Base-by-base conservation (phyloP, 176 grass and related monocot genomes). In the Pontederia crassipes region DNA sequence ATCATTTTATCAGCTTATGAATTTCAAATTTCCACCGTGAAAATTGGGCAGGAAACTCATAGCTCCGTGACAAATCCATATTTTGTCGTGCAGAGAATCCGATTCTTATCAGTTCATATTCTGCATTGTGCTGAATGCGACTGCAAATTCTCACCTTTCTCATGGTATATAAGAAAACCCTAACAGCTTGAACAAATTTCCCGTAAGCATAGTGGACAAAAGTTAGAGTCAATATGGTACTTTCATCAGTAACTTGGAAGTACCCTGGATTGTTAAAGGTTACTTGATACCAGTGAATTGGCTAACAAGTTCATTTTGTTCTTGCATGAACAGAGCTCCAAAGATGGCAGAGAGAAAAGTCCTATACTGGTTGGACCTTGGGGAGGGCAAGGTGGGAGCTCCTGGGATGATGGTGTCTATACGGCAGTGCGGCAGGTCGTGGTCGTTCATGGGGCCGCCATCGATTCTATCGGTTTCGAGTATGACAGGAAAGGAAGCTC, bases 311-410 rank as follows among this genome's bases (percentile, higher is more conserved):
- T 26, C 11, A 13, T 4, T 0, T 58, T 29, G 56, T 3, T 78
- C 48, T 27, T 74, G 9, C 28, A 0, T 10, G 54, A 32, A 58
- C 10, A 82, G 82, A 90, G 58, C 64, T 83, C 87, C 8, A 64
- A 56, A 66, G 45, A 71, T 59, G 57, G 54, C 0, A 61, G 58
- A 13, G 67, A 71, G 80, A 84, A 79, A 50, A 81, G 62, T 58
- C 75, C 80, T 70, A 78, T 93, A 76, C 45, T 70, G 46, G 77
- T 84, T 58, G 88, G 84, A 2, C 89, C 89, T 63, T 94, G 89
- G 81, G 89, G 89, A 68, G 89, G 81, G 28, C 64, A 63, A 49
- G 80, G 89, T 77, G 89, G 89, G 24, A 77, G 58, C 62, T 53
- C 68, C 28, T 88, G 89, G 83, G 84, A 94, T 55, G 89, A 94